Percentiles rank a stretch among this genome's conserved stretches.
These are phyloP conservation scores for Exutisphaerella laricina DNA, from an alignment of 2,329 filamentous ascomycete species.

Conservation along the genomic window DNA sequence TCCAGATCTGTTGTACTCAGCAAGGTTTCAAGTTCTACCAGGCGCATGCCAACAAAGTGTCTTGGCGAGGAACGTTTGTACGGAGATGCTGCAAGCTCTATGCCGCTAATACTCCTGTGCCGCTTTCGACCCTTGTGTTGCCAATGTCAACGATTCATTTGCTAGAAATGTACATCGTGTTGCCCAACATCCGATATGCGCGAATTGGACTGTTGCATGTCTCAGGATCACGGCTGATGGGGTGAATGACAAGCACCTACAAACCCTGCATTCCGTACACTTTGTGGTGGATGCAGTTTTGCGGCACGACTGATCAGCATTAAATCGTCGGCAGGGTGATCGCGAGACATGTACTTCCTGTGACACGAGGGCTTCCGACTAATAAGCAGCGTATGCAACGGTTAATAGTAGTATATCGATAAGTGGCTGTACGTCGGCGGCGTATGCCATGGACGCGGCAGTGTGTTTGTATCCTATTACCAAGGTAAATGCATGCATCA, in stretches of 20 bases:
- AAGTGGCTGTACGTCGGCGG: conserved; percentile 4
- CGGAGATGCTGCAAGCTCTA: too few species aligned
- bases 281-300: conserved; percentile 11
- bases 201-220: conserved; percentile 13
- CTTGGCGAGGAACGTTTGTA: too few species aligned
- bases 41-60: too few species aligned
- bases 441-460: conserved; percentile 2
- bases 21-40: too few species aligned
- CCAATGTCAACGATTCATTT: conserved; percentile 3
- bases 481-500: conserved; percentile 9
- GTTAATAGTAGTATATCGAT: too few species aligned
- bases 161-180: not conserved
- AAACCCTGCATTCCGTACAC: conserved; percentile 14
- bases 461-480: conserved; percentile 4
- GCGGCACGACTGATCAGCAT: conserved; percentile 17
- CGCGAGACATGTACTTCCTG: conserved; percentile 8
- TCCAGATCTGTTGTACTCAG: too few species aligned
- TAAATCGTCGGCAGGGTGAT: conserved; percentile 12
- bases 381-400: conserved; percentile 10
- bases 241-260: too few species aligned
- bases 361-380: conserved; percentile 14
- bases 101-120: too few species aligned
- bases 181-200: conserved; percentile 2
- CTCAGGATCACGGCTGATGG: conserved; percentile 12
- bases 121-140: conserved; percentile 4